These are phyloP conservation scores for Cladosporium halotolerans DNA, from an alignment of 2,329 filamentous ascomycete genomes.

Conservation along the genomic window DNA sequence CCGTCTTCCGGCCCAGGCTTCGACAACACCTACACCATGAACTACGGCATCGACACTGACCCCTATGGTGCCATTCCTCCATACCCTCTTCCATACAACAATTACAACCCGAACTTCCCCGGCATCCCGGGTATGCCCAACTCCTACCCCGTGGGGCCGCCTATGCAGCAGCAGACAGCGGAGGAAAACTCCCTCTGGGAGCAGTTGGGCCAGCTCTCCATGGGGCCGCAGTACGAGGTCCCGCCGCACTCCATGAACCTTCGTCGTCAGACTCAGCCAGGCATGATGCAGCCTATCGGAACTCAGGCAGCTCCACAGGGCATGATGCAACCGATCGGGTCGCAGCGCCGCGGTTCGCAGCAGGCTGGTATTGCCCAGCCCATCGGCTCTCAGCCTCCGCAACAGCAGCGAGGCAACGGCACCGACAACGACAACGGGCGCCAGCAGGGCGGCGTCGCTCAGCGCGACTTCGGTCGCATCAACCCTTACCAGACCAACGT, in stretches of 20 bases:
- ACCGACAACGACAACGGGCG: neutral
- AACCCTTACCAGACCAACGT: neutral
- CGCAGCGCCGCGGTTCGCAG: neutral
- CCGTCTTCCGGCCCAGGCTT: conserved; percentile 11
- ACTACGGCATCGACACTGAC: conserved; percentile 27
- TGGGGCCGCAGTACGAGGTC: neutral
- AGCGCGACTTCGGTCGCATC: conserved; percentile 6
- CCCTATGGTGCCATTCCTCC: conserved; percentile 30
- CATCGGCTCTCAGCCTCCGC: neutral
- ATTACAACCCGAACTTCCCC: conserved; percentile 29
- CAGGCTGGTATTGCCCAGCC: neutral
- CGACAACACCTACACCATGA: conserved; percentile 28
- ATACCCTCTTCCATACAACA: conserved; percentile 27
- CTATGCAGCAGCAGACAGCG: neutral
- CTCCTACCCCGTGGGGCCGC: conserved; percentile 20
- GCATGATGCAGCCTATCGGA: conserved; percentile 3
- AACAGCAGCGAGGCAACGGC: neutral
- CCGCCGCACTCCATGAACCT: neutral
- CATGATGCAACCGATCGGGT: neutral
- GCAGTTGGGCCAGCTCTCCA: neutral
- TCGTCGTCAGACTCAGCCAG: neutral
- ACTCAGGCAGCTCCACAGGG: neutral
- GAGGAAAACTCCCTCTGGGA: too few species aligned
- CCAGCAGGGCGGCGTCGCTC: conserved; percentile 1
- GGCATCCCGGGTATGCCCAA: conserved; percentile 28